Percentiles rank a stretch among this genome's conserved stretches.
These are phyloP conservation scores for Linderniella brevidens DNA, from an alignment of 257 asterid species.

Conservation along the genomic window DNA sequence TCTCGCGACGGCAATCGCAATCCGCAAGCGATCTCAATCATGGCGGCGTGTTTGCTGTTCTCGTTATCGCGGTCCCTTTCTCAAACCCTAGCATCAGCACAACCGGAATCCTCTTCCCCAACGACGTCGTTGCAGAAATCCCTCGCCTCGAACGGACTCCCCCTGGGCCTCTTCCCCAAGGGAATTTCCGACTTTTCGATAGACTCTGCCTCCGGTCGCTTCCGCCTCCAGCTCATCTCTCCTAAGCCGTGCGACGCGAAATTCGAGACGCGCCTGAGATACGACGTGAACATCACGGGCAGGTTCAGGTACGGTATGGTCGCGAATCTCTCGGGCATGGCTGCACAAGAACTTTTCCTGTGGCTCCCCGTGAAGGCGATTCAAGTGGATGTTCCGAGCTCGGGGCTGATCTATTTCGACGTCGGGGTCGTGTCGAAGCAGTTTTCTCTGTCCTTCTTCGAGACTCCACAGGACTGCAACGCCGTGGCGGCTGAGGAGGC, in stretches of 20 bases:
- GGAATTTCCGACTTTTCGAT: slow-evolving; percentile 32
- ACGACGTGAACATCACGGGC: slow-evolving; percentile 55
- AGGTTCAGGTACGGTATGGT: slow-evolving; percentile 44
- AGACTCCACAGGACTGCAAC: slow-evolving; percentile 72
- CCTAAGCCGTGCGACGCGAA: slow-evolving; percentile 55
- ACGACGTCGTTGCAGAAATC: slow-evolving; percentile 24
- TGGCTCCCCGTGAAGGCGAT: slow-evolving; percentile 87
- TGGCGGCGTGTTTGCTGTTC: no score
- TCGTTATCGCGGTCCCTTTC: no score
- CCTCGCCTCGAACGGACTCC: slow-evolving; percentile 44
- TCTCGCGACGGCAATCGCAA: no score
- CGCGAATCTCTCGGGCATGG: slow-evolving; percentile 52
- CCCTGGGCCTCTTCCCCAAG: slow-evolving; percentile 69
- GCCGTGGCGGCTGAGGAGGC: slow-evolving; percentile 20
- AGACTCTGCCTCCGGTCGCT: slow-evolving; percentile 37
- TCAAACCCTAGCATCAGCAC: no score
- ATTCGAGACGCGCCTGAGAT: slow-evolving; percentile 73
- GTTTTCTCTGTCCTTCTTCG: slow-evolving; percentile 73
- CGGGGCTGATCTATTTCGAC: slow-evolving; percentile 87
- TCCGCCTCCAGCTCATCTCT: slow-evolving; percentile 31
- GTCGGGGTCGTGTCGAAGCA: slow-evolving; percentile 94
- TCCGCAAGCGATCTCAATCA: no score
- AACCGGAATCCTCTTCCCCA: no score
- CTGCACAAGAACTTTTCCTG: slow-evolving; percentile 85
- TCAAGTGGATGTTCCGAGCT: slow-evolving; percentile 74